Evolutionary conservation across 2,329 filamentous ascomycete species (phyloP).

Genomic region (Cryphonectria nitschkei): DNA sequence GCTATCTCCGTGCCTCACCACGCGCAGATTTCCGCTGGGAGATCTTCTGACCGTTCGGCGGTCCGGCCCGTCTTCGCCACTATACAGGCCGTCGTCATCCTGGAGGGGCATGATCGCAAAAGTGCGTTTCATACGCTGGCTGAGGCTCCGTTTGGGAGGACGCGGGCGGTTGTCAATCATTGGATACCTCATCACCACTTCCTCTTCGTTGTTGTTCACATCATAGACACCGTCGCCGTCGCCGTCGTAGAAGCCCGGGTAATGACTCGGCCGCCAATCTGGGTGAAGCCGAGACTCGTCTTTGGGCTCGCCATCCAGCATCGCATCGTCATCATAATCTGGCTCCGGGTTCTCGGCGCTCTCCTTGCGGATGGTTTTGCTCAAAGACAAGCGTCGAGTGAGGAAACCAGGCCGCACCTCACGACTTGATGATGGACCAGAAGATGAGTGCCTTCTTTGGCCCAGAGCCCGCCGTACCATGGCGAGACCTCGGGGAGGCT

Average conservation of each 20-base stretch:
- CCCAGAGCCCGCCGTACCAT: constrained; percentile 58
- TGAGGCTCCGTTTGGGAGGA: constrained; percentile 53
- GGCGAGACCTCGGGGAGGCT: constrained; percentile 52
- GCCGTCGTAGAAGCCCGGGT: constrained; percentile 39
- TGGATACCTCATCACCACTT: constrained; percentile 34
- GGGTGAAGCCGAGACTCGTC: constrained; percentile 63
- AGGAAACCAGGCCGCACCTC: constrained; percentile 45
- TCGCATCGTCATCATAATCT: constrained; percentile 38
- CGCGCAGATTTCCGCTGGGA: constrained; percentile 62
- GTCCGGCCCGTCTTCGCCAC: constrained; percentile 45
- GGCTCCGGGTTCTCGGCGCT: constrained; percentile 34
- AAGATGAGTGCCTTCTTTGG: constrained; percentile 52
- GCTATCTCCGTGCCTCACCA: constrained; percentile 59
- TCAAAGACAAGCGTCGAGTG: constrained; percentile 57
- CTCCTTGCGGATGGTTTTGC: constrained; percentile 44
- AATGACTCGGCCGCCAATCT: constrained; percentile 62
- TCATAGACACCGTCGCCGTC: constrained; percentile 36
- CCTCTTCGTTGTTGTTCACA: constrained; percentile 37
- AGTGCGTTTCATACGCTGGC: constrained; percentile 58
- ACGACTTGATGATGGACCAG: constrained; percentile 45
- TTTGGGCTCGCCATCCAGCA: constrained; percentile 49
- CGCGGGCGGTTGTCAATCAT: constrained; percentile 50
- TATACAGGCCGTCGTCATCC: constrained; percentile 43
- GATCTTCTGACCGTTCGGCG: constrained; percentile 63
- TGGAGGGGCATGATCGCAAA: constrained; percentile 63